phyloP scores from a whole-genome alignment of 2,329 filamentous ascomycete genomes.

The Ophiognomonia clavigignenti-juglandacearum region DNA sequence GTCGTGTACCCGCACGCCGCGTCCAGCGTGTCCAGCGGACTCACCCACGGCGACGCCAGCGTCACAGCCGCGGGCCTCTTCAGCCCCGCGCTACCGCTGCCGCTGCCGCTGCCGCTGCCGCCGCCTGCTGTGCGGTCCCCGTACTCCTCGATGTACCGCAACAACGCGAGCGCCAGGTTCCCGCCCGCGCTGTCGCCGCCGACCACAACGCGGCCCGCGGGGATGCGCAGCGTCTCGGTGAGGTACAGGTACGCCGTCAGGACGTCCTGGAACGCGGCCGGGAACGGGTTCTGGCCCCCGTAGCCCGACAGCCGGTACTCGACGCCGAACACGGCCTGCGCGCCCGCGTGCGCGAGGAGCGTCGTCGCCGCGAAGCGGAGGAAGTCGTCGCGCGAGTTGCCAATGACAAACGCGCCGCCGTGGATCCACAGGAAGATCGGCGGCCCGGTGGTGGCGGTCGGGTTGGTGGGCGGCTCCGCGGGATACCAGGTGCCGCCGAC shows the following conservation, averaged over 20 bases:
- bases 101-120: no score
- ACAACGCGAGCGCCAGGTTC: constrained; percentile 34
- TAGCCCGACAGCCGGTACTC: constrained; percentile 41
- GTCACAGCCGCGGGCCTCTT: constrained; percentile 30
- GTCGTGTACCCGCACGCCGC: constrained; percentile 18
- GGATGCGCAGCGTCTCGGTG: constrained; percentile 30
- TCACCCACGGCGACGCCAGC: constrained; percentile 25
- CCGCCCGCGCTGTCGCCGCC: constrained; percentile 42
- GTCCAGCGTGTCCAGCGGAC: constrained; percentile 9
- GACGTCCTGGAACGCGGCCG: constrained; percentile 40
- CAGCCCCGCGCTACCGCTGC: no score
- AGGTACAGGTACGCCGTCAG: constrained; percentile 34
- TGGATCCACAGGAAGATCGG: neutral
- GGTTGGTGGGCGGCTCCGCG: neutral
- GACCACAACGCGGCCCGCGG: constrained; percentile 32
- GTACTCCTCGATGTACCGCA: constrained; percentile 39
- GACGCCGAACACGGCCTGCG: constrained; percentile 33
- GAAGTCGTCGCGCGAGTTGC: neutral
- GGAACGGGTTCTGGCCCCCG: constrained; percentile 34
- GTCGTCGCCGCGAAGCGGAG: neutral
- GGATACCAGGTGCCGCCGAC: constrained; percentile 1
- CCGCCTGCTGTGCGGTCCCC: no score
- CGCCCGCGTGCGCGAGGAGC: constrained; percentile 22
- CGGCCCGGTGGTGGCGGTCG: no score
- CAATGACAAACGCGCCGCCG: constrained; percentile 5